Percentiles rank a stretch among this genome's conserved stretches.
Conservation (phyloP, 2,329 filamentous ascomycete species). For the Aspergillus alliaceus region DNA sequence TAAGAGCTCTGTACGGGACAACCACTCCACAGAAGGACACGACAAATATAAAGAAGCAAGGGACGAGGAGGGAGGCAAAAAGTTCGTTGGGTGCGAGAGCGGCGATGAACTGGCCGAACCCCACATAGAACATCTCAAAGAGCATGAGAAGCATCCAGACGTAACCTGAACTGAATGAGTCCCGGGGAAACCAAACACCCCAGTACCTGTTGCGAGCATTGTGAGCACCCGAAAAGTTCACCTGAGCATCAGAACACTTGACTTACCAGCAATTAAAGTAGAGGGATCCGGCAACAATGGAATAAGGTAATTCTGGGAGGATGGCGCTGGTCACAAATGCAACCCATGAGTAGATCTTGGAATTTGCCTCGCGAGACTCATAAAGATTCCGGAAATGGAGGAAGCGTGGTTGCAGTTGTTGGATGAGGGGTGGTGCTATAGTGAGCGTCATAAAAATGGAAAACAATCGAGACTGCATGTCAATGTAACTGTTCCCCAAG, state of each 20-base stretch:
- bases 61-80: slow-evolving; percentile 65
- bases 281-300: slow-evolving; percentile 62
- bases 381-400: slow-evolving; percentile 67
- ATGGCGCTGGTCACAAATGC: slow-evolving; percentile 68
- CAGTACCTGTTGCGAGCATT: slow-evolving; percentile 47
- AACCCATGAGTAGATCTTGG: slow-evolving; percentile 77
- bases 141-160: slow-evolving; percentile 64
- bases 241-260: background rate
- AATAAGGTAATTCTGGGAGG: slow-evolving; percentile 69
- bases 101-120: slow-evolving; percentile 68
- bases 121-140: slow-evolving; percentile 66
- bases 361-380: slow-evolving; percentile 69
- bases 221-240: background rate
- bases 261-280: slow-evolving; percentile 65
- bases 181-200: slow-evolving; percentile 53
- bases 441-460: slow-evolving; percentile 75
- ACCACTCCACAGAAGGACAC: slow-evolving; percentile 74
- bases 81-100: slow-evolving; percentile 66
- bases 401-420: slow-evolving; percentile 74
- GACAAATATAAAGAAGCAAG: slow-evolving; percentile 68
- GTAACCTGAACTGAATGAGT: slow-evolving; percentile 60
- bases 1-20: slow-evolving; percentile 64
- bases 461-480: slow-evolving; percentile 72
- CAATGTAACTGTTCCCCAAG: slow-evolving; percentile 56
- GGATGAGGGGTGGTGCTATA: slow-evolving; percentile 71